These are phyloP conservation scores for Geosmithia morbida DNA, from an alignment of 2,329 filamentous ascomycete species.

Conservation along the genomic window DNA sequence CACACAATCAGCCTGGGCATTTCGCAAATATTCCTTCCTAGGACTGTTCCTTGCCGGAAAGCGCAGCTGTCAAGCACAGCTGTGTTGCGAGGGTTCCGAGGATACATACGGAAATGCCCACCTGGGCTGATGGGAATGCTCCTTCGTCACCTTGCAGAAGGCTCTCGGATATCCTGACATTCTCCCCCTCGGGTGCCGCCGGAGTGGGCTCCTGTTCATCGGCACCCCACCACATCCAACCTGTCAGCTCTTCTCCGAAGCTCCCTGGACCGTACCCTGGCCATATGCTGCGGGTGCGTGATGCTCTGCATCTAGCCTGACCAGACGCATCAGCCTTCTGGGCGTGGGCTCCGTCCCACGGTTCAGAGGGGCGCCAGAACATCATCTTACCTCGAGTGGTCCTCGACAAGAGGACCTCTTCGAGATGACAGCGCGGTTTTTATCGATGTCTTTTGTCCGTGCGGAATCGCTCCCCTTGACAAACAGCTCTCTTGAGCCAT, in stretches of 20 bases:
- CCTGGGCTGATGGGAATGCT: slow-evolving; percentile 14
- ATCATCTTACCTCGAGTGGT: slow-evolving; percentile 28
- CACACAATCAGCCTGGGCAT: slow-evolving; percentile 29
- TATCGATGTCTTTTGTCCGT: slow-evolving; percentile 91
- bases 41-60: slow-evolving; percentile 28
- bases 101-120: slow-evolving; percentile 30
- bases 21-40: slow-evolving; percentile 15
- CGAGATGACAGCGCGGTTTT: slow-evolving; percentile 67
- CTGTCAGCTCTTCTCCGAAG: slow-evolving; percentile 10
- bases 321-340: slow-evolving; percentile 42
- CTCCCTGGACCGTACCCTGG: slow-evolving; percentile 26
- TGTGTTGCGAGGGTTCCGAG: slow-evolving; percentile 20
- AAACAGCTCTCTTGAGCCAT: slow-evolving; percentile 44
- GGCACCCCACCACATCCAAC: slow-evolving; percentile 6
- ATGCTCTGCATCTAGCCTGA: slow-evolving; percentile 29
- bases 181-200: not conserved
- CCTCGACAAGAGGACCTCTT: slow-evolving; percentile 20
- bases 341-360: slow-evolving; percentile 26
- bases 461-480: slow-evolving; percentile 17
- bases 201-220: not conserved
- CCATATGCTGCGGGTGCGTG: slow-evolving; percentile 26
- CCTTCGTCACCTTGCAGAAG: slow-evolving; percentile 19
- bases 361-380: slow-evolving; percentile 32
- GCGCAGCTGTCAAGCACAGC: slow-evolving; percentile 2
- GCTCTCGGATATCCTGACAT: slow-evolving; percentile 26